phyloP scores from a whole-genome alignment of 2,329 filamentous ascomycete species.

The Fusarium subglutinans region DNA sequence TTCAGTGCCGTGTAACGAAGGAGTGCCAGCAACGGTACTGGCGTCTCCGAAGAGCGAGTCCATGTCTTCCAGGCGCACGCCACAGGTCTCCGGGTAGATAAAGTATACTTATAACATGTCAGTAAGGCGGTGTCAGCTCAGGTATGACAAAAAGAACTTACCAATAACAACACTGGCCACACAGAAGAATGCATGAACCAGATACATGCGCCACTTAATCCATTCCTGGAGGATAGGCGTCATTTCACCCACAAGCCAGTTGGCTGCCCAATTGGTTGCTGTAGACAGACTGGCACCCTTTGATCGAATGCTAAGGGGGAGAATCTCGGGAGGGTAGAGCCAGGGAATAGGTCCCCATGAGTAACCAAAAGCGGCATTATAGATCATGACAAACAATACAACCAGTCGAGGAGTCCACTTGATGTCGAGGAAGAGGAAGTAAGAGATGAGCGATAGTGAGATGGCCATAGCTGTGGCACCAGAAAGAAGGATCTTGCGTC shows the following conservation, averaged over 20 bases:
- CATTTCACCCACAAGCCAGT: constrained; percentile 95
- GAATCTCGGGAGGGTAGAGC: constrained; percentile 98
- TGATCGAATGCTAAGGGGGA: constrained; percentile 94
- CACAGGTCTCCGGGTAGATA: constrained; percentile 95
- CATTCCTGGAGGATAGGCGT: constrained; percentile 91
- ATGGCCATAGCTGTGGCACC: constrained; percentile 91
- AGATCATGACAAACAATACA: constrained; percentile 96
- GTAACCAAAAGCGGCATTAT: constrained; percentile 96
- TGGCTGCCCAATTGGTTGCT: constrained; percentile 97
- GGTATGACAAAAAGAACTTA: constrained; percentile 61
- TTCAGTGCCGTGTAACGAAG: constrained; percentile 78
- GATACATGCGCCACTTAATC: constrained; percentile 93
- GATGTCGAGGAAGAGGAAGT: constrained; percentile 92
- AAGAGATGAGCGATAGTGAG: constrained; percentile 88
- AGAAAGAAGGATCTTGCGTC: constrained; percentile 86
- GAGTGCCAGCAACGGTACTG: constrained; percentile 81
- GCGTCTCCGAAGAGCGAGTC: constrained; percentile 93
- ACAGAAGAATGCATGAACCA: constrained; percentile 97
- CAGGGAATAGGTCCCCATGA: constrained; percentile 97
- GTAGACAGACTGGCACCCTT: constrained; percentile 97
- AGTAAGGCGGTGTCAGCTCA: constrained; percentile 28
- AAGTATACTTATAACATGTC: constrained; percentile 81
- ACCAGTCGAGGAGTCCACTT: constrained; percentile 81
- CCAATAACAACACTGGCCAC: constrained; percentile 94
- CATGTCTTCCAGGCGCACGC: constrained; percentile 96